Evolutionary conservation across 2,329 filamentous ascomycete species (phyloP).

Genomic region (Colletotrichum viniferum): DNA sequence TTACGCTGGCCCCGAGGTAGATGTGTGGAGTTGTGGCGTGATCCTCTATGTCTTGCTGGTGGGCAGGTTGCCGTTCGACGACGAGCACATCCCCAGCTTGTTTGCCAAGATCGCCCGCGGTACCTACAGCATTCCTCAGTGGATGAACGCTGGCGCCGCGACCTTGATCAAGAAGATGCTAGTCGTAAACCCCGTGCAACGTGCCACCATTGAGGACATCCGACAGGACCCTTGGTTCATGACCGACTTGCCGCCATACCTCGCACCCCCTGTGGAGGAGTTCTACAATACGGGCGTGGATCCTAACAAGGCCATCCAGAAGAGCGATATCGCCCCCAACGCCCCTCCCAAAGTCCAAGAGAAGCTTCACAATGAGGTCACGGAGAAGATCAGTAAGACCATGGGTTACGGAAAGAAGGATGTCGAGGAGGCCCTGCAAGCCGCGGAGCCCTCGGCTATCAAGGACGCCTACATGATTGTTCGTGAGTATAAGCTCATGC

Average conservation of each 20-base stretch:
- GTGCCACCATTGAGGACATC: conserved; percentile 93
- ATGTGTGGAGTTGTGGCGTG: conserved; percentile 97
- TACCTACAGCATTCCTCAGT: conserved; percentile 89
- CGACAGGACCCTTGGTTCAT: conserved; percentile 93
- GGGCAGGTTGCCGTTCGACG: conserved; percentile 90
- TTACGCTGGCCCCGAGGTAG: conserved; percentile 95
- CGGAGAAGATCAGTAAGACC: conserved; percentile 93
- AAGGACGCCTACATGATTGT: conserved; percentile 99
- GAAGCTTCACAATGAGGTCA: conserved; percentile 89
- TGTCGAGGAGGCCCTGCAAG: conserved; percentile 90
- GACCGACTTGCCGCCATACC: conserved; percentile 83
- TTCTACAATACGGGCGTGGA: conserved; percentile 95
- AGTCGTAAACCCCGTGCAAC: conserved; percentile 91
- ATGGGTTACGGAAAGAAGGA: conserved; percentile 97
- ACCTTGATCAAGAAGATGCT: conserved; percentile 90
- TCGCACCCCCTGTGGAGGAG: conserved; percentile 86
- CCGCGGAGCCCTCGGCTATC: conserved; percentile 94
- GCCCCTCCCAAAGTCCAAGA: conserved; percentile 82
- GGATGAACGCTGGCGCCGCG: conserved; percentile 85
- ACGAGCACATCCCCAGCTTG: conserved; percentile 95
- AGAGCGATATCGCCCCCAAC: conserved; percentile 79
- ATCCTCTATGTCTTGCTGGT: conserved; percentile 86
- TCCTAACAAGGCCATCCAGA: conserved; percentile 87
- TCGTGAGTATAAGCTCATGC: conserved; percentile 96
- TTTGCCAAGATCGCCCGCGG: conserved; percentile 98